phyloP scores from a whole-genome alignment of 305 asterid genomes.

The Ilex paraguariensis region DNA sequence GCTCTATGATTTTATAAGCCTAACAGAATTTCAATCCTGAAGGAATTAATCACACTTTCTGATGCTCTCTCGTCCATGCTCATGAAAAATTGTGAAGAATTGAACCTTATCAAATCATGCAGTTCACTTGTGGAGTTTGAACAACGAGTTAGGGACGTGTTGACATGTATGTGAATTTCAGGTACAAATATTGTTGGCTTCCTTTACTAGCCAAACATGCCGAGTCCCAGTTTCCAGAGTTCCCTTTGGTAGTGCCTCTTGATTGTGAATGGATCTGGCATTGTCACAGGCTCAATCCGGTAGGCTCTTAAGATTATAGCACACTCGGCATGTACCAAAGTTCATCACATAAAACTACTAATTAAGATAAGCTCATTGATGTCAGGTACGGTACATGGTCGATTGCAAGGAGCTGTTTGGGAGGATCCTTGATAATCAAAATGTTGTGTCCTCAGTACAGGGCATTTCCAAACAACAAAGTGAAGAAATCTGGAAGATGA shows the following conservation, averaged over 20 bases:
- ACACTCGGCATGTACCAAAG: not conserved
- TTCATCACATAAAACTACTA: too few species aligned
- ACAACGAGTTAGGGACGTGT: too few species aligned
- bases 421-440: conserved; percentile 60
- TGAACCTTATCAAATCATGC: too few species aligned
- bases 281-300: conserved; percentile 97
- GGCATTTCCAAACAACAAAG: conserved; percentile 39
- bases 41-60: too few species aligned
- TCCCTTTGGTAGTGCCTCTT: conserved; percentile 79
- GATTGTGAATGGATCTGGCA: conserved; percentile 99
- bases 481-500: conserved; percentile 57
- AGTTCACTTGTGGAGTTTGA: too few species aligned
- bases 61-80: too few species aligned
- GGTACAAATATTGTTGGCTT: conserved; percentile 92
- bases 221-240: conserved; percentile 52
- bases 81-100: too few species aligned
- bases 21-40: too few species aligned
- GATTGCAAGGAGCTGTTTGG: conserved; percentile 83
- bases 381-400: conserved; percentile 70
- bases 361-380: too few species aligned
- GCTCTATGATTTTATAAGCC: too few species aligned
- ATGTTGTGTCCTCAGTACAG: conserved; percentile 57
- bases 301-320: conserved; percentile 21
- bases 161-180: conserved; percentile 14
- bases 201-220: conserved; percentile 87